Conservation (phyloP, 139 green algal species). For the Closterium sp. region DNA sequence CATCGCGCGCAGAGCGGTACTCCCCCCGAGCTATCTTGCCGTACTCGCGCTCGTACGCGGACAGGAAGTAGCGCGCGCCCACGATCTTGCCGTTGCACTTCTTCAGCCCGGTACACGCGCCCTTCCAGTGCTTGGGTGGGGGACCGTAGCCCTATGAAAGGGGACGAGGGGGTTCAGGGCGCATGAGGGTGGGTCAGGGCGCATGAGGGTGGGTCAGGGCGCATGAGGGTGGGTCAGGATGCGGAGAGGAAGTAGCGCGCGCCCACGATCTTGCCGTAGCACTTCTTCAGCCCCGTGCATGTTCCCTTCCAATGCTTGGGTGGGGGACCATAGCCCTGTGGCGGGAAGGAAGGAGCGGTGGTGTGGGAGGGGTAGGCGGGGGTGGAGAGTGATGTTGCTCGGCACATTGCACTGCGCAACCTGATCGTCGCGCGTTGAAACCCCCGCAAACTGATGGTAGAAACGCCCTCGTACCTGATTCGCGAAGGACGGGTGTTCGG, state of each 20-base stretch:
- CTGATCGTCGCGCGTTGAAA: no score
- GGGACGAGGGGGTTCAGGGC: background rate
- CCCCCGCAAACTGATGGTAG: no score
- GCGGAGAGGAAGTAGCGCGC: background rate
- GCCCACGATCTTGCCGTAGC: background rate
- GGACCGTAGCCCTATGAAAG: background rate
- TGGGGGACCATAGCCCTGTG: background rate
- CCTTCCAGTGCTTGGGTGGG: background rate
- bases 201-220: no score
- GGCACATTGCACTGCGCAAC: no score
- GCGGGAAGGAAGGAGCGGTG: no score
- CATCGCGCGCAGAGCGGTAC: background rate
- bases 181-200: no score
- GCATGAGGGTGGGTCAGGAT: no score
- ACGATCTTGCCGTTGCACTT: background rate
- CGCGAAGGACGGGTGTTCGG: background rate
- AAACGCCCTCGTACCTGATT: background rate
- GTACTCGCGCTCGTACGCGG: background rate
- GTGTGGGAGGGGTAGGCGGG: no score
- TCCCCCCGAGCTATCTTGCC: background rate
- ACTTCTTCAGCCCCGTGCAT: background rate
- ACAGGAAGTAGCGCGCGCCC: background rate
- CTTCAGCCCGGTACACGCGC: background rate
- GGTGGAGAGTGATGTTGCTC: no score
- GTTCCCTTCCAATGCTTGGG: background rate